Conservation (phyloP, 352 stramenopile species). For the Albugo candida region DNA sequence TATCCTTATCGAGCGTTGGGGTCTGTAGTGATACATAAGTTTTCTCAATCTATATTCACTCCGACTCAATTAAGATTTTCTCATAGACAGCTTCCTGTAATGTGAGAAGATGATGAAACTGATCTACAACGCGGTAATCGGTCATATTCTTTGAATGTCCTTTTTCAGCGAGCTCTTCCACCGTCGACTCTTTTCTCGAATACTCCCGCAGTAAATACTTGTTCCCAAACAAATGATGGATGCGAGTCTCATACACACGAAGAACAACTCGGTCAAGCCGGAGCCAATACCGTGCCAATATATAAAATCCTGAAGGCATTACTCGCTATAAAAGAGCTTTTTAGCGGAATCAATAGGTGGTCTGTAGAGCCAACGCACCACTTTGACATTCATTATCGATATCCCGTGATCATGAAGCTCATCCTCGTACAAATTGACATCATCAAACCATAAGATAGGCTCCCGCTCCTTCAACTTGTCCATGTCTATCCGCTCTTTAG, state of each 20-base stretch:
- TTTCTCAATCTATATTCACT: no score
- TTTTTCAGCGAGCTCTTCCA: conserved; percentile 39
- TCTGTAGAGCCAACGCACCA: conserved; percentile 19
- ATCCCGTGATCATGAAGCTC: conserved; percentile 69
- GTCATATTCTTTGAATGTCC: conserved; percentile 55
- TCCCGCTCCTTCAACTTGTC: conserved; percentile 68
- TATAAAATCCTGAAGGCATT: conserved; percentile 69
- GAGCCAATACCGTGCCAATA: conserved; percentile 67
- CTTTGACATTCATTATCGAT: conserved; percentile 65
- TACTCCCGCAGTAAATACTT: conserved; percentile 63
- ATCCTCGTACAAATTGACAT: conserved; percentile 60
- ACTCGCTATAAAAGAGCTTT: conserved; percentile 22
- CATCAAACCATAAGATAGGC: conserved; percentile 69
- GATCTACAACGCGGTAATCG: conserved; percentile 72
- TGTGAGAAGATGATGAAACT: conserved; percentile 50
- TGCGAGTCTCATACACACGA: conserved; percentile 58
- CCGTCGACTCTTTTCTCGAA: conserved; percentile 55
- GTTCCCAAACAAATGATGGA: conserved; percentile 60
- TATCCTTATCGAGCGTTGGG: no score
- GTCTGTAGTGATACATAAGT: no score
- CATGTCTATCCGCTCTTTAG: conserved; percentile 39
- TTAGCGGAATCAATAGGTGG: no score
- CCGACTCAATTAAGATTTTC: no score
- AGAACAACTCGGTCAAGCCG: conserved; percentile 62
- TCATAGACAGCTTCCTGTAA: conserved; percentile 34